Evolutionary conservation across 2,329 filamentous ascomycete species (phyloP), one percentile per base, ranked within the genome.

Genomic region (Aureobasidium vineae): DNA sequence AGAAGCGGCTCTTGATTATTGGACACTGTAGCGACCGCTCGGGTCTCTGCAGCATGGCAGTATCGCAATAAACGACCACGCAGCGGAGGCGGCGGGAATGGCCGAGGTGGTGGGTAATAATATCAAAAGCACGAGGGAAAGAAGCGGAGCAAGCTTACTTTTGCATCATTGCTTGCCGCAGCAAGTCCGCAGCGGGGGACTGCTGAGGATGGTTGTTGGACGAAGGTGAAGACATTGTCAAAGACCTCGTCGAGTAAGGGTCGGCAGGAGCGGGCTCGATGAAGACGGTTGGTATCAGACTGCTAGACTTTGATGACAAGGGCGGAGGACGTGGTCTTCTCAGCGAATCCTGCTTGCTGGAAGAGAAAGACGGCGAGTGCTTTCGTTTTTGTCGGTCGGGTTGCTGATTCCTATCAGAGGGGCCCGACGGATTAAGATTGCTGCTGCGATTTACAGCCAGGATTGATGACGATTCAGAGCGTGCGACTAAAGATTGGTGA

Each of bases 151-250:
- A 71, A n/a, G 70, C 84, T 82, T 81, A 87, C 85, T 81, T 84
- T 73, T 84, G 83, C 75, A 82, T 77, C 76, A 84, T 82, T 67
- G 83, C 81, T 76, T 86, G 85, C 73, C 84, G 81, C 72, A 86
- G 77, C 75, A 86, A 77, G 72, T 86, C 85, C 61, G 83, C 82
- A 65, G 85, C 84, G 67, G 79, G 80, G 71, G 81, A 64, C 49
- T 64, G 61, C 36, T 53, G 61, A 21, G 43, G 61, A 72, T 80
- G 76, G 71, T 81, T 83, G 71, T 79, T 77, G 75, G 79, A 78
- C 75, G 79, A 64, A 49, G 71, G 66, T 19, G 68, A 68, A 59
- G 72, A 70, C 67, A 71, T 70, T 57, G 54, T 68, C 45, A 57
- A 47, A 36, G 60, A 66, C 65, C 69, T 68, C 73, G 71, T 71